Percentiles rank a stretch among this genome's conserved stretches.
phyloP scores from a whole-genome alignment of 2,329 filamentous ascomycete genomes.

The Scedosporium dehoogii region DNA sequence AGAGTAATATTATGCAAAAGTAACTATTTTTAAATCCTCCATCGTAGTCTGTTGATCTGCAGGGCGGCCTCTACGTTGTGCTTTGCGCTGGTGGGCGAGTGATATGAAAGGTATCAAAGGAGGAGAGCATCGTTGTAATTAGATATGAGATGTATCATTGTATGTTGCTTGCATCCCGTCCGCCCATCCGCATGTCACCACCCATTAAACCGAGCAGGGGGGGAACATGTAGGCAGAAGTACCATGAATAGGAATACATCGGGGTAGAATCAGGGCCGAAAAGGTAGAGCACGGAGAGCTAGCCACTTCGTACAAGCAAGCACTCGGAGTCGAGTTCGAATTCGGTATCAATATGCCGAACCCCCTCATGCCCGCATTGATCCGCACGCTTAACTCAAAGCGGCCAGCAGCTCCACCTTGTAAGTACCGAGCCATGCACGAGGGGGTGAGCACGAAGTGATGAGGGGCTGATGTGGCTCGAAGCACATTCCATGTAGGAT shows the following conservation, averaged over 20 bases:
- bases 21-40: too few relatives aligned
- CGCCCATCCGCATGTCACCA: not conserved
- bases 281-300: too few relatives aligned
- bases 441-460: not conserved
- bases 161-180: not conserved
- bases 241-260: too few relatives aligned
- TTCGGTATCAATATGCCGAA: conserved; percentile 1
- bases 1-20: too few relatives aligned
- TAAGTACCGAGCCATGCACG: not conserved
- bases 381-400: not conserved
- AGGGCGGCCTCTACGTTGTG: not conserved
- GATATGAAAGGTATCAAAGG: not conserved
- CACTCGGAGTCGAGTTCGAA: not conserved
- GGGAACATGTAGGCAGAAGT: too few relatives aligned
- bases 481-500: not conserved
- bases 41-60: too few relatives aligned
- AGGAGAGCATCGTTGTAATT: not conserved
- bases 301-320: not conserved
- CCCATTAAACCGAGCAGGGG: too few relatives aligned
- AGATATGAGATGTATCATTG: too few relatives aligned
- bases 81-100: not conserved
- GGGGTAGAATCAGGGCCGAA: too few relatives aligned
- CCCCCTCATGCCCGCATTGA: not conserved
- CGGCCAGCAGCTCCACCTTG: not conserved
- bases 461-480: not conserved